Base-by-base conservation (phyloP, 2,329 filamentous ascomycete species). In the Pseudogymnoascus sp. region DNA sequence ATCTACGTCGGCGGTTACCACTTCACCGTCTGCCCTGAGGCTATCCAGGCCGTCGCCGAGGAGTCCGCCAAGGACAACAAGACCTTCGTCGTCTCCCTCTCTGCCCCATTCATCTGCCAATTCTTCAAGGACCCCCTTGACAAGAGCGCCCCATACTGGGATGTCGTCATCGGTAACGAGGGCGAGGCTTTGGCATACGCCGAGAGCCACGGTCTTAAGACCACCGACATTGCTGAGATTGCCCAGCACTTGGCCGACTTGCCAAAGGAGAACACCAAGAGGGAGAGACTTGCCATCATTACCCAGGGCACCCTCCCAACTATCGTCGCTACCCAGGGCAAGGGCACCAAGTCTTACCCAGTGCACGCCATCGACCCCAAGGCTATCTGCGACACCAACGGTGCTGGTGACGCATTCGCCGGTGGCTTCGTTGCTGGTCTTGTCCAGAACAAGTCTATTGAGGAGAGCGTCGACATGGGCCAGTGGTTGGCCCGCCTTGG, bases 81-180 rank as follows among this genome's bases (percentile, higher is more conserved):
- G 86, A 82, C 83, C 66, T 96, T 98, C 77, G 86, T 93, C 71
- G 87, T 99, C 70, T 96, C 92, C 70, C 86, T 99, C 66, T 95
- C 91, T 61, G 95, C 95, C 6, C 95, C 95, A 65, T 99, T 99
- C 82, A 96, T 99, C 73, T 82, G 89, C 40, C 89, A 96, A 75
- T 96, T 97, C 84, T 99, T 98, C 89, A 97, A 97, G 83, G 93
- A 97, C 60, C 89, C 87, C 68, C 85, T 99, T 59, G 91, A 96
- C 78, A 87, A 87, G 71, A 89, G 90, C 62, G 82, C 91, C 61
- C 89, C 90, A 31, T 97, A 96, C 85, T 96, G 92, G 83, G 93
- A 98, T 80, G 96, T 93, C 78, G 82, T 98, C 66, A 90, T 99
- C 76, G 93, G 93, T 74, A 99, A 99, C 80, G 95, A 99, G 86